Conservation (phyloP, 331 rosid genomes). For the Pyracantha coccinea region DNA sequence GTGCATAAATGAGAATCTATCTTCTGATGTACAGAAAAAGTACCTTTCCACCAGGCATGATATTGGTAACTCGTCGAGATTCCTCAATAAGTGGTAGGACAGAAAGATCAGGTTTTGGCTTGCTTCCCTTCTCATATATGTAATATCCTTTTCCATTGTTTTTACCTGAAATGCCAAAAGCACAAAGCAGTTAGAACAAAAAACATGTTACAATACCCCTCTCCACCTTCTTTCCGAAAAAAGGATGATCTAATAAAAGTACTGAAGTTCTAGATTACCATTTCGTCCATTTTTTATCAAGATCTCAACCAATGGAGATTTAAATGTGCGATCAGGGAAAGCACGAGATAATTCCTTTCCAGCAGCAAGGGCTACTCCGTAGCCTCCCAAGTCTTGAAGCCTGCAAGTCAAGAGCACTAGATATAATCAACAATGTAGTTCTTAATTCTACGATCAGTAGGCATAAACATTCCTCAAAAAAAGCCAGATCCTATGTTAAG, state of each 20-base stretch:
- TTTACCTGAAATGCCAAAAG: constrained; percentile 43
- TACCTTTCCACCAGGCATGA: constrained; percentile 84
- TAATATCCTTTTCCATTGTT: constrained; percentile 88
- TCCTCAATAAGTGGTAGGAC: constrained; percentile 66
- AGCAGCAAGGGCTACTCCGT: constrained; percentile 71
- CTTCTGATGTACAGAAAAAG: not conserved
- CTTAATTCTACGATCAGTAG: not conserved
- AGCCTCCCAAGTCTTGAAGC: constrained; percentile 91
- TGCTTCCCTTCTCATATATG: constrained; percentile 67
- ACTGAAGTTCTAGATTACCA: constrained; percentile 37
- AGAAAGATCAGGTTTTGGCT: constrained; percentile 74
- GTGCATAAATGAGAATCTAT: too few relatives aligned
- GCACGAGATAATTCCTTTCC: constrained; percentile 48
- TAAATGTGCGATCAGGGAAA: constrained; percentile 60
- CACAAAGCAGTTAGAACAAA: constrained; percentile 2
- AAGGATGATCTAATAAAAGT: not conserved
- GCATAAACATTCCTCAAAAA: not conserved
- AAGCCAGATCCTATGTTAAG: not conserved
- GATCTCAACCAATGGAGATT: constrained; percentile 59
- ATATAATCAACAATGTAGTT: constrained; percentile 5
- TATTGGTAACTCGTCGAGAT: constrained; percentile 52
- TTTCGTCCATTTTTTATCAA: constrained; percentile 71
- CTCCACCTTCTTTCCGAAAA: not conserved
- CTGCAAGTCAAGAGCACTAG: constrained; percentile 36
- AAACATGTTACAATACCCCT: constrained; percentile 5